Base-by-base conservation (phyloP, 306 rosid genomes). In the Trifolium fragiferum region DNA sequence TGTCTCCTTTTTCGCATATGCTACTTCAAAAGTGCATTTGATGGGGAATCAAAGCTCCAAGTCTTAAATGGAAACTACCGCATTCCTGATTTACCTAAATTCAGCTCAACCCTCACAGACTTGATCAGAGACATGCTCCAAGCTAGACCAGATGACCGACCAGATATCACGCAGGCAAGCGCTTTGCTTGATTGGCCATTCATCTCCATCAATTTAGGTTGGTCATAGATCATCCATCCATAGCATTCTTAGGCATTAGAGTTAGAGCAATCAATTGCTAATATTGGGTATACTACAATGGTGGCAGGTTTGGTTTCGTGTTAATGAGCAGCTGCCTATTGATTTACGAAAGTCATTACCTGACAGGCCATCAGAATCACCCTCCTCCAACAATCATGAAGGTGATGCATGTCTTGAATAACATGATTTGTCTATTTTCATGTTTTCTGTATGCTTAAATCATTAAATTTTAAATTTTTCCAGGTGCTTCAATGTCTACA, bases 111-210 rank as follows among this genome's bases (percentile, higher is more conserved):
- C 3, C 53, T 94, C 62, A 88, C 89, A 12, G 90, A 88, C 84
- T 90, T 94, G 54, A 92, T 91, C 84, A 92, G 80, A 80, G 96
- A 94, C 82, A 87, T 94, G 97, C 99, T 94, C 79, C 97, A 91
- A 83, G 89, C 91, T 33, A 84, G 88, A 77, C 98, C 97, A 66
- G 92, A 91, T 30, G 93, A 91, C 90, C 81, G 99, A 94, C 99
- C 99, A 79, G 99, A 94, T 82, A 91, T 94, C 99, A 92, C 96
- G 95, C 99, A 91, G 99, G 99, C 97, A 94, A 94, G 99, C 89
- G 88, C 96, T 94, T 94, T 94, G 95, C 97, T 94, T 90, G 97
- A 94, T 94, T 90, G 97, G 95, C 96, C 97, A 88, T 94, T 90
- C 95, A 92, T 91, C 95, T 90, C 96, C 96, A 89, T 93, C 91